Evolutionary conservation across 306 rosid genomes (phyloP), one percentile per base, ranked within the genome.

Genomic region (Acacia melanoxylon): DNA sequence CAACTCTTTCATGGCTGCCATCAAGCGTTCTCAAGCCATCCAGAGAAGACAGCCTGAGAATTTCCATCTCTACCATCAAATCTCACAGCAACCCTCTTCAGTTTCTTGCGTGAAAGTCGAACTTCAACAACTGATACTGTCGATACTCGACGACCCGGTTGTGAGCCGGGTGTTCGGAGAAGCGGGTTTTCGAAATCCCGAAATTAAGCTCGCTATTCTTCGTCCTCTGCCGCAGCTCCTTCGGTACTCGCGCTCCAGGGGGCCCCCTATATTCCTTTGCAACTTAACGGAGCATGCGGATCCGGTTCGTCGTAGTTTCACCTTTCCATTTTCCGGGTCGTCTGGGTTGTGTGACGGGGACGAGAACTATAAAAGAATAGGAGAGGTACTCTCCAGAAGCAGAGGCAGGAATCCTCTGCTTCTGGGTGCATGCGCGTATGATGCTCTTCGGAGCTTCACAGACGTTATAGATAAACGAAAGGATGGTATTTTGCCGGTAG

Each of bases 131-230:
- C 88, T 96, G 56, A 81, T 92, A 16, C 31, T 92, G 3, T 92
- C 99, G 12, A 93, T 96, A 20, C 94, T 96, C 19, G 99, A 96
- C 65, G 99, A 96, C 83, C 99, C 99, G 27, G 97, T 96, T 2
- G 98, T 96, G 7, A 96, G 98, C 65, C 91, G 98, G 84, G 97
- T 96, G 6, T 96, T 96, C 67, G 92, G 89, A 0, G 99, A 96
- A 79, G 98, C 98, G 12, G 99, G 99, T 45, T 96, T 93, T n/a
- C 92, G 99, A 70, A 96, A 98, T 94, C 85, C 99, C 68, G 99
- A 96, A 52, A 91, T 93, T 49, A 96, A 92, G 80, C 85, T 96
- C 35, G 96, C 99, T 0, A 86, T 96, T 6, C 76, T 93, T 3
- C 93, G 99, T 0, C 98, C 99, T 1, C 80, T 88, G 0, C 97